Evolutionary conservation across 148 eudicot species (phyloP).

Genomic region (Cornus suecica): DNA sequence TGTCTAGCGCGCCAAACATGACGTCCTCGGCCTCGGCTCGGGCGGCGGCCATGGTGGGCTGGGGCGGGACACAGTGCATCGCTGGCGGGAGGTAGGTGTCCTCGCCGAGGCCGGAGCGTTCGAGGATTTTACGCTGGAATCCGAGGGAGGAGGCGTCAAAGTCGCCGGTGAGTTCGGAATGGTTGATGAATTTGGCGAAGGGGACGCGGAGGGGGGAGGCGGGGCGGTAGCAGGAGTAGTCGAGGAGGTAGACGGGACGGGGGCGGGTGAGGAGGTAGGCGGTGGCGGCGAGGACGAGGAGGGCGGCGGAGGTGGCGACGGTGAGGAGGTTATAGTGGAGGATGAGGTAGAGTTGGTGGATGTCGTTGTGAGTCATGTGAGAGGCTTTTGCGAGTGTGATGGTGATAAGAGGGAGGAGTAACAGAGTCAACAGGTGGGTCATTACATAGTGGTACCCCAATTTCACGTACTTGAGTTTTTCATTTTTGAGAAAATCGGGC

Average conservation of each 20-base stretch:
- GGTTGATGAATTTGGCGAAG: conserved; percentile 35
- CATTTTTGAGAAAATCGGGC: conserved; percentile 46
- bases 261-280: conserved; percentile 49
- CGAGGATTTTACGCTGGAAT: conserved; percentile 54
- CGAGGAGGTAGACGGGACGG: conserved; percentile 46
- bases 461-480: conserved; percentile 51
- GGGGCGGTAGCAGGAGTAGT: conserved; percentile 49
- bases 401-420: conserved; percentile 40
- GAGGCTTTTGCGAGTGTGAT: conserved; percentile 36
- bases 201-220: conserved; percentile 31
- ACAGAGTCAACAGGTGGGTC: conserved; percentile 40
- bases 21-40: conserved; percentile 53
- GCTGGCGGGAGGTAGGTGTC: conserved; percentile 50
- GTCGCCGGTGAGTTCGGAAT: conserved; percentile 33
- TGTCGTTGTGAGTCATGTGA: conserved; percentile 48
- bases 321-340: conserved; percentile 38
- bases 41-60: conserved; percentile 55
- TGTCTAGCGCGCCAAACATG: conserved; percentile 51
- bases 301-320: conserved; percentile 20
- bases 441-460: conserved; percentile 59
- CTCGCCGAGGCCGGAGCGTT: conserved; percentile 57
- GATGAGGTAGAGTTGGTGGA: conserved; percentile 39
- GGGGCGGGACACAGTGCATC: conserved; percentile 51
- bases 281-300: conserved; percentile 42
- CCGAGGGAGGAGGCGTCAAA: conserved; percentile 51